Evolutionary conservation across 805 yeast species (phyloP).

Genomic region (Lipomyces japonicus): DNA sequence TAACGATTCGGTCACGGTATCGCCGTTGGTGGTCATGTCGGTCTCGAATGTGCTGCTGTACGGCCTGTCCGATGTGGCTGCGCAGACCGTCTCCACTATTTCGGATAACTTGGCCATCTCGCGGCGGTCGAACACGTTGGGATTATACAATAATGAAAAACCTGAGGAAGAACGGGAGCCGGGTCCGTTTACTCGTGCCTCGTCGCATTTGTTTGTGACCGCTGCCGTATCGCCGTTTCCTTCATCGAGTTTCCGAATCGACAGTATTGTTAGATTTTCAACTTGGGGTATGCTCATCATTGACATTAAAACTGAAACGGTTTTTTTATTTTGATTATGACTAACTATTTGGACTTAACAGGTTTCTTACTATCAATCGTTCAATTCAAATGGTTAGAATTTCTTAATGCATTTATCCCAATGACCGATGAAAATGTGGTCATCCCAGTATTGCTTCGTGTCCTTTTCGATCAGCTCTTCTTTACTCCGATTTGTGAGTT

Average conservation of each 20-base stretch:
- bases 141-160: constrained; percentile 27
- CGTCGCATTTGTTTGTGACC: constrained; percentile 21
- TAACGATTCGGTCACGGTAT: constrained; percentile 48
- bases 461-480: constrained; percentile 81
- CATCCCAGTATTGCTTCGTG: constrained; percentile 73
- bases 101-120: constrained; percentile 30
- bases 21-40: constrained; percentile 72
- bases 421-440: constrained; percentile 68
- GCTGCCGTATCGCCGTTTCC: constrained; percentile 15
- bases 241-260: constrained; percentile 14
- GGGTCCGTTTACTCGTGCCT: constrained; percentile 22
- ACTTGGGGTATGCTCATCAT: constrained; percentile 54
- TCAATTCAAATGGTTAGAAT: constrained; percentile 85
- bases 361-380: constrained; percentile 72
- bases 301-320: background rate
- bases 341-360: constrained; percentile 8
- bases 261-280: constrained; percentile 53
- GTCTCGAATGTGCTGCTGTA: constrained; percentile 74
- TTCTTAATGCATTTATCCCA: constrained; percentile 66
- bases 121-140: constrained; percentile 21
- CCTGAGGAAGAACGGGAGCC: constrained; percentile 35
- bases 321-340: background rate
- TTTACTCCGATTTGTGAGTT: constrained; percentile 65
- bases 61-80: constrained; percentile 88
- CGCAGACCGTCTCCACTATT: constrained; percentile 61